Percentiles rank a stretch among this genome's conserved stretches.
phyloP scores from a whole-genome alignment of 2,329 filamentous ascomycete species.

The Trichophaea hybrida region DNA sequence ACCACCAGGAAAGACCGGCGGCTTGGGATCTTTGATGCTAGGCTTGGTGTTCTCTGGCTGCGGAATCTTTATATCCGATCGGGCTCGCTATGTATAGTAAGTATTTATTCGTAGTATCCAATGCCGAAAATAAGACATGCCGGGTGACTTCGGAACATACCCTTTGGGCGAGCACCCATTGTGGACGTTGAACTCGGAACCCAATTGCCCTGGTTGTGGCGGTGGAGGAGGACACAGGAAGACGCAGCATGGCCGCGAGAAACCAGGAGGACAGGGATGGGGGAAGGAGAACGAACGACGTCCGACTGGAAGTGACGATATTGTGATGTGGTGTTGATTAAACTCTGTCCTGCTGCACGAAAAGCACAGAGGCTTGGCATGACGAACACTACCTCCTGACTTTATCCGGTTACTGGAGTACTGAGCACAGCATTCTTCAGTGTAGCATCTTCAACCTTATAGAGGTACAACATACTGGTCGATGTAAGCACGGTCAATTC shows the following conservation, averaged over 20 bases:
- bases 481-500: not conserved
- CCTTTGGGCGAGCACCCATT: not conserved
- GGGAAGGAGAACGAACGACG: not conserved
- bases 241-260: conserved; percentile 19
- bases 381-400: not conserved
- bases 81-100: conserved; percentile 34
- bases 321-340: conserved; percentile 12
- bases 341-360: conserved; percentile 1
- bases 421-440: not conserved
- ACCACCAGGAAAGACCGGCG: conserved; percentile 41
- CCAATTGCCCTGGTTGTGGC: conserved; percentile 19
- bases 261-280: not conserved
- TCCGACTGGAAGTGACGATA: not conserved
- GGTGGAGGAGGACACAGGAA: conserved; percentile 8
- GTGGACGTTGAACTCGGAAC: not conserved
- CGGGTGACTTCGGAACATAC: conserved; percentile 6
- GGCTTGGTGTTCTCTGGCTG: conserved; percentile 31
- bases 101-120: not conserved
- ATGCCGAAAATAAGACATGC: not conserved
- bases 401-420: not conserved
- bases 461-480: not conserved
- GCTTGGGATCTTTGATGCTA: conserved; percentile 36
- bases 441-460: too few relatives aligned
- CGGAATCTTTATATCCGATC: conserved; percentile 36
- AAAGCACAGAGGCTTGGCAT: not conserved